Conservation (phyloP, 2,329 filamentous ascomycete genomes). For the Ascochyta lentis region DNA sequence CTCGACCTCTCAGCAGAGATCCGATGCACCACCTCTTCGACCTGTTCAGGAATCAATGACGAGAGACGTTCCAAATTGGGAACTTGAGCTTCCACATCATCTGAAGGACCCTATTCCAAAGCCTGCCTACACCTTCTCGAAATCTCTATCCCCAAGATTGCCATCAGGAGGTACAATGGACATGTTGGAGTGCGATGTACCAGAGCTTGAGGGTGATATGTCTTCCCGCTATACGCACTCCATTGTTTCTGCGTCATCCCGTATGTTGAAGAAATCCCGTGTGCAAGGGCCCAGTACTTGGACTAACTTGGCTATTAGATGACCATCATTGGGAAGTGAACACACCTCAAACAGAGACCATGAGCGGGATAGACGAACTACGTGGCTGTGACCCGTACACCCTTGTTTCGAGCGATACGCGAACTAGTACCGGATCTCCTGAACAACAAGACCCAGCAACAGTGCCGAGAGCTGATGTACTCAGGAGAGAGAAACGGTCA, state of each 20-base stretch:
- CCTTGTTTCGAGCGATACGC: conserved; percentile 33
- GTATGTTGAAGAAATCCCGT: conserved; percentile 23
- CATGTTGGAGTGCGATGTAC: conserved; percentile 32
- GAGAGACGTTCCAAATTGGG: conserved; percentile 12
- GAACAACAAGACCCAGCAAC: conserved; percentile 14
- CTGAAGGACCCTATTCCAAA: conserved; percentile 39
- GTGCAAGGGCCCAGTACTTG: neutral
- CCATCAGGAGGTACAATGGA: conserved; percentile 45
- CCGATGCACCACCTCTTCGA: conserved; percentile 1
- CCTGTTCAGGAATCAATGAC: conserved; percentile 14
- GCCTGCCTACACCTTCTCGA: conserved; percentile 40
- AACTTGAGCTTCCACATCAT: conserved; percentile 14
- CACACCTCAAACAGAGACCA: conserved; percentile 27
- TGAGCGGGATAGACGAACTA: conserved; percentile 32
- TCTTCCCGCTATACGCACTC: conserved; percentile 41
- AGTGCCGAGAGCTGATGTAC: conserved; percentile 11
- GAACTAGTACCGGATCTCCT: conserved; percentile 28
- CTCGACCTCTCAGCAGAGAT: conserved; percentile 1
- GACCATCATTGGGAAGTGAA: conserved; percentile 36
- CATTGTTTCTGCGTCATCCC: conserved; percentile 35
- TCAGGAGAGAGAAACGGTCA: conserved; percentile 21
- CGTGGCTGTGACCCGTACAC: conserved; percentile 35
- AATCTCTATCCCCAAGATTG: conserved; percentile 37
- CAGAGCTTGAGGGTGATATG: conserved; percentile 40
- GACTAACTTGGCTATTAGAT: conserved; percentile 28